Percentiles rank a stretch among this genome's conserved stretches.
These are phyloP conservation scores for Pseudomonodictys pantanalensis DNA, from an alignment of 495 filamentous ascomycete genomes.

Conservation along the genomic window DNA sequence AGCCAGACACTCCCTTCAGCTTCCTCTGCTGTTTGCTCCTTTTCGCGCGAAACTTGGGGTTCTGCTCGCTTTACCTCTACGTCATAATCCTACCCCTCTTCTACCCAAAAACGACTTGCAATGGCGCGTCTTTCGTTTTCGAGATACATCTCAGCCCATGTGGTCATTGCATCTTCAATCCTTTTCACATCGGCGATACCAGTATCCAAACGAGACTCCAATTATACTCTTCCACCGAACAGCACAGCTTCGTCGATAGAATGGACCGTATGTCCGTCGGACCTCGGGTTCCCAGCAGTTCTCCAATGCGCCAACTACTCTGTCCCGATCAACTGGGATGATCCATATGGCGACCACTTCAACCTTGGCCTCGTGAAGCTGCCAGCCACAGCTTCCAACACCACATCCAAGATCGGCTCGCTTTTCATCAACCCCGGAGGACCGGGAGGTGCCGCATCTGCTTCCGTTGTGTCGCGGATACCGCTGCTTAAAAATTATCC, in stretches of 20 bases:
- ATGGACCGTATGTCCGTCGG: background rate
- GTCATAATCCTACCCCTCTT: too few species aligned
- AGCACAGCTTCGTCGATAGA: background rate
- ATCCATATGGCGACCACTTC: slow-evolving; percentile 12
- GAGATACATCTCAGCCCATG: too few species aligned
- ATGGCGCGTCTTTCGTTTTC: too few species aligned
- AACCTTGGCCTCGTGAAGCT: slow-evolving; percentile 13
- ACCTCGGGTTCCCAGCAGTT: background rate
- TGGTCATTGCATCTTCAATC: too few species aligned
- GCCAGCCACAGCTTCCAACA: slow-evolving; percentile 15
- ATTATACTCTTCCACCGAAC: background rate
- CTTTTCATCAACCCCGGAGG: slow-evolving; percentile 46
- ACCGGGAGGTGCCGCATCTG: slow-evolving; percentile 35
- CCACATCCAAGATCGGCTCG: slow-evolving; percentile 34
- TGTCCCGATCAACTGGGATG: slow-evolving; percentile 18
- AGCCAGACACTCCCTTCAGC: too few species aligned
- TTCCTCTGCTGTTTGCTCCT: too few species aligned
- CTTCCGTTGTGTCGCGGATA: background rate
- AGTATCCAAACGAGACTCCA: too few species aligned
- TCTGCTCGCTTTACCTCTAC: too few species aligned
- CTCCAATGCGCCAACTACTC: slow-evolving; percentile 6
- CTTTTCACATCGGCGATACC: too few species aligned
- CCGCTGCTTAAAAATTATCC: background rate
- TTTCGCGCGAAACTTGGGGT: too few species aligned
- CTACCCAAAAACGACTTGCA: too few species aligned